A percentile compares a stretch with the other conserved stretches of the same genome.
Evolutionary conservation across 2,329 filamentous ascomycete species (phyloP).

Genomic region (Microcyclospora pomicola): DNA sequence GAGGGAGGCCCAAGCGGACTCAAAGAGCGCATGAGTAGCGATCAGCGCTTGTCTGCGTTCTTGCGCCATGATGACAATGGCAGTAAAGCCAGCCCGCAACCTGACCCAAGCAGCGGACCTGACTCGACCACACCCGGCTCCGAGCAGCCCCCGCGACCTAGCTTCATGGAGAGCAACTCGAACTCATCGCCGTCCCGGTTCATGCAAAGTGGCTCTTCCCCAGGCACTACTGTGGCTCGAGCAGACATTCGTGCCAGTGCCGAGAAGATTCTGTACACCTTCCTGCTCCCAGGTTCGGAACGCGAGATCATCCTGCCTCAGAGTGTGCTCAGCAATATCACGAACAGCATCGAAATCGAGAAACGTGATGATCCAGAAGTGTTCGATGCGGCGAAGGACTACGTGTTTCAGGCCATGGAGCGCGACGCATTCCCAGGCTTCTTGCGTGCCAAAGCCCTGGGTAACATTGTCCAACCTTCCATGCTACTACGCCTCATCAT

Average conservation of each 20-base stretch:
- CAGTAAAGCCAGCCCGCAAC: slow-evolving; percentile 33
- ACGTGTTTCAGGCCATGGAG: slow-evolving; percentile 99
- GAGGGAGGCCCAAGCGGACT: slow-evolving; percentile 22
- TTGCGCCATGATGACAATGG: slow-evolving; percentile 46
- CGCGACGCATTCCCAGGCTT: slow-evolving; percentile 98
- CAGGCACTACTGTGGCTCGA: slow-evolving; percentile 69
- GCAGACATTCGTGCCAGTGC: slow-evolving; percentile 85
- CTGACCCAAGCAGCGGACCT: slow-evolving; percentile 29
- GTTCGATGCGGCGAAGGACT: slow-evolving; percentile 95
- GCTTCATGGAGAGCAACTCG: slow-evolving; percentile 44
- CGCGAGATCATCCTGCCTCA: slow-evolving; percentile 89
- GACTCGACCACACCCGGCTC: slow-evolving; percentile 22
- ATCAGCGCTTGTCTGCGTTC: slow-evolving; percentile 84
- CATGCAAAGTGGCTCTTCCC: slow-evolving; percentile 62
- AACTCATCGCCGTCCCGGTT: slow-evolving; percentile 26
- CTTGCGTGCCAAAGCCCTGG: slow-evolving; percentile 82
- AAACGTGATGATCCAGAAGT: slow-evolving; percentile 92
- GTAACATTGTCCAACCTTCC: slow-evolving; percentile 85
- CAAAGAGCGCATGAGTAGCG: slow-evolving; percentile 45
- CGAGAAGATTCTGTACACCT: slow-evolving; percentile 98
- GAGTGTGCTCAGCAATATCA: slow-evolving; percentile 74
- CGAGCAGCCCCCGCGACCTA: slow-evolving; percentile 40
- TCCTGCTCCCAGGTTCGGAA: slow-evolving; percentile 85
- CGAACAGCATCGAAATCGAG: slow-evolving; percentile 74
- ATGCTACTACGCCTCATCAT: slow-evolving; percentile 74